Percentiles rank a stretch among this genome's conserved stretches.
phyloP scores from a whole-genome alignment of 1,139 yeast genomes.

The Kodamaea sp. region DNA sequence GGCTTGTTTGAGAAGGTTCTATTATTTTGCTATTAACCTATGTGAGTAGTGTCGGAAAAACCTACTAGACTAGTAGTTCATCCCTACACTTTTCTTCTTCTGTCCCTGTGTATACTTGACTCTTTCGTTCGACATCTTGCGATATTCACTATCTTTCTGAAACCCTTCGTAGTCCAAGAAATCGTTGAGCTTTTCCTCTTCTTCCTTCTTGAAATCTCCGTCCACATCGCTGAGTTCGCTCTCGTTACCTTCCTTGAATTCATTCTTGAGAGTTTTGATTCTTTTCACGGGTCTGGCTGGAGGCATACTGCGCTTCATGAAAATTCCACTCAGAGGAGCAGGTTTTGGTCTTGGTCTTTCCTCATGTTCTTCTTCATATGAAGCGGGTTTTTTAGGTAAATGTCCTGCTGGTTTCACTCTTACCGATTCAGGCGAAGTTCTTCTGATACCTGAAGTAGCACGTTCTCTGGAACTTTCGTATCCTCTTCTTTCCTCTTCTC shows the following conservation, averaged over 20 bases:
- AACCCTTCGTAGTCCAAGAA: slow-evolving; percentile 16
- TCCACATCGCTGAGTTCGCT: slow-evolving; percentile 28
- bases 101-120: slow-evolving; percentile 8
- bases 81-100: slow-evolving; percentile 11
- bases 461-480: slow-evolving; percentile 5
- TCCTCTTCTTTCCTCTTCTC: neutral
- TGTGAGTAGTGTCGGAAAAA: too few relatives aligned
- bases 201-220: slow-evolving; percentile 19
- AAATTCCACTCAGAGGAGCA: slow-evolving; percentile 1
- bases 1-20: too few relatives aligned
- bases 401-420: too few relatives aligned
- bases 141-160: slow-evolving; percentile 12
- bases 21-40: too few relatives aligned
- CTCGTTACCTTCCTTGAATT: slow-evolving; percentile 16
- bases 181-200: slow-evolving; percentile 15
- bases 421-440: slow-evolving; percentile 2
- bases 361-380: neutral
- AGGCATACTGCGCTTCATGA: slow-evolving; percentile 3
- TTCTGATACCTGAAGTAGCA: neutral
- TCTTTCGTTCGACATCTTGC: slow-evolving; percentile 12
- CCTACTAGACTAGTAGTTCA: slow-evolving; percentile 15
- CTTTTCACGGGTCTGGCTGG: slow-evolving; percentile 6
- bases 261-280: slow-evolving; percentile 7
- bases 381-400: too few relatives aligned
- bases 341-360: slow-evolving; percentile 1